Base-by-base conservation (phyloP, 495 filamentous ascomycete genomes). In the Aspergillus homomorphus region DNA sequence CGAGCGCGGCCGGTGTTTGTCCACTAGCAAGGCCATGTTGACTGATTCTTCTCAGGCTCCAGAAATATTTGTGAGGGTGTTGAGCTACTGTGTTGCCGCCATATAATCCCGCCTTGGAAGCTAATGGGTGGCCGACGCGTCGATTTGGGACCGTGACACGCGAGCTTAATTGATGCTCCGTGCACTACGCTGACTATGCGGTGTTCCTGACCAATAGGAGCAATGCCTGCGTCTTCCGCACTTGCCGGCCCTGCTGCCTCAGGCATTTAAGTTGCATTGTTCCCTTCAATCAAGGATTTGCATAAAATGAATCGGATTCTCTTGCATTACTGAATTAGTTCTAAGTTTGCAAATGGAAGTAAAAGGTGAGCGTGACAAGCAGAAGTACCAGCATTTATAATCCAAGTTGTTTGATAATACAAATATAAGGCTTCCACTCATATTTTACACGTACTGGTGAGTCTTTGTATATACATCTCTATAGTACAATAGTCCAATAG, bases 1-100 rank as follows among this genome's bases (percentile, higher is more conserved):
- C 21, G 87, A 87, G 41, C 89, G 84, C n/a, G 94, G 94, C 21
- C 94, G 86, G 69, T 96, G 87, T 66, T 94, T 97, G 70, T 98
- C 94, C 14, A 98, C 93, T 42, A 97, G 87, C 24, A 98, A 84
- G 55, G 86, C 83, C 86, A 89, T 89, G 60, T 43, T 67, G 38
- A 44, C 22, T 15, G 18, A 12, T 38, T 43, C 9, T 22, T 41
- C 45, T 15, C n/a, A 12, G 24, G 18, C 14, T 60, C 15, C 10
- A 45, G n/a, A 24, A 38, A 18, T 23, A 38, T 38, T 5, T 10
- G 15, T 38, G 33, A 38, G 33, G 10, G 2, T 12, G 33, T 12
- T 38, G 33, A 12, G 33, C 33, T 33, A 20, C 23, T 19, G 22
- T 30, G 10, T 15, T 16, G 2, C 10, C 15, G 49, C 22, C 28